These are phyloP conservation scores for Turnera subulata DNA, from an alignment of 345 rosid genomes.

Conservation along the genomic window DNA sequence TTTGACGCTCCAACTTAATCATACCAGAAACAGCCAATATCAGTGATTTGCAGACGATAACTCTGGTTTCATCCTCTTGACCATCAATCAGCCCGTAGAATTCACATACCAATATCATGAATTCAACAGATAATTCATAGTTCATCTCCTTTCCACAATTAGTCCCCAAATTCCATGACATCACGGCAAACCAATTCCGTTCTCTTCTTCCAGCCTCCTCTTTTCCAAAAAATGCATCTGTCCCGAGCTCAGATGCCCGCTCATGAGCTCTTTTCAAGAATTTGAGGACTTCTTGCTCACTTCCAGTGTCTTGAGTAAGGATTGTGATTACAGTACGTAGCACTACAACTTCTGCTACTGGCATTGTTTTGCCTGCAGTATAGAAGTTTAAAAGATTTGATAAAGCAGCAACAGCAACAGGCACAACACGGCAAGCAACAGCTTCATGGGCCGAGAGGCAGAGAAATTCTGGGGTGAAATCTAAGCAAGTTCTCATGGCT, in stretches of 20 bases:
- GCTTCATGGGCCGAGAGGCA: slow-evolving; percentile 96
- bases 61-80: slow-evolving; percentile 44
- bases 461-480: slow-evolving; percentile 78
- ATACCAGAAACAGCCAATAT: slow-evolving; percentile 65
- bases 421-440: slow-evolving; percentile 71
- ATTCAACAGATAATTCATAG: slow-evolving; percentile 61
- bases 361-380: slow-evolving; percentile 57
- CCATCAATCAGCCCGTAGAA: slow-evolving; percentile 44
- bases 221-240: slow-evolving; percentile 65
- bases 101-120: slow-evolving; percentile 57
- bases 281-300: slow-evolving; percentile 56
- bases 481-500: slow-evolving; percentile 66
- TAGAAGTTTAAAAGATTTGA: slow-evolving; percentile 67
- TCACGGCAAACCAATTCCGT: slow-evolving; percentile 76
- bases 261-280: slow-evolving; percentile 48
- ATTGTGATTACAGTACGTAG: slow-evolving; percentile 78
- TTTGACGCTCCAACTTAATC: slow-evolving; percentile 69
- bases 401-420: slow-evolving; percentile 71
- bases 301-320: slow-evolving; percentile 51
- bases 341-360: slow-evolving; percentile 65
- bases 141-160: slow-evolving; percentile 68
- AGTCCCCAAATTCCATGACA: slow-evolving; percentile 81
- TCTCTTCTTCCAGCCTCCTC: slow-evolving; percentile 80
- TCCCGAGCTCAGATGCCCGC: slow-evolving; percentile 64
- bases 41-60: slow-evolving; percentile 63